Conservation (phyloP, 371 early-diverging fungal genomes). For the Lichtheimia ornata region DNA sequence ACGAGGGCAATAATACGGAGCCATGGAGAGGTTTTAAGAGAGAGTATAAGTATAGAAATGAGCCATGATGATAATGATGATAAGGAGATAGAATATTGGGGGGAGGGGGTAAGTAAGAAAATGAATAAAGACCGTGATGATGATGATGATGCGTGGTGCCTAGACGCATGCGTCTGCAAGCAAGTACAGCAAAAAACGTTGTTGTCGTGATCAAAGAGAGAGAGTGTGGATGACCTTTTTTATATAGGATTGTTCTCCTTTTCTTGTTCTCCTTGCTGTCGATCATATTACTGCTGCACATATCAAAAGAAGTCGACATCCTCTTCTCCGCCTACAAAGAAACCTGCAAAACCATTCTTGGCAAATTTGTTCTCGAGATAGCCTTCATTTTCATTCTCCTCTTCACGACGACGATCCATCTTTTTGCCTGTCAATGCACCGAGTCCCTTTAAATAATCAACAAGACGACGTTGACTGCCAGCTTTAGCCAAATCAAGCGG, state of each 20-base stretch:
- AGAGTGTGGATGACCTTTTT: too few species aligned
- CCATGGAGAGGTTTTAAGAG: constrained; percentile 8
- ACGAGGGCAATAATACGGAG: background rate
- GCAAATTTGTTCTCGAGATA: constrained; percentile 41
- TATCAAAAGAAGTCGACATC: background rate
- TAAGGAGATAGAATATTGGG: too few species aligned
- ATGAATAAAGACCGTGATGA: too few species aligned
- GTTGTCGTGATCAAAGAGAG: too few species aligned
- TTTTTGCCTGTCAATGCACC: constrained; percentile 45
- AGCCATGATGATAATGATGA: too few species aligned
- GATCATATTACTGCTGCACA: constrained; percentile 8
- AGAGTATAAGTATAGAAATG: too few species aligned
- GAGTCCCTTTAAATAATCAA: constrained; percentile 47
- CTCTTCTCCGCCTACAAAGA: background rate
- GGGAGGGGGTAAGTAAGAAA: too few species aligned
- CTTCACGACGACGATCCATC: constrained; percentile 46
- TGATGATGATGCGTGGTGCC: too few species aligned
- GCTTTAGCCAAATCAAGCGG: constrained; percentile 45
- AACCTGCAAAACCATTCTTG: constrained; percentile 34
- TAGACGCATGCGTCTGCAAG: too few species aligned
- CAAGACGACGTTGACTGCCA: constrained; percentile 35
- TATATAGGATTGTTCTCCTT: too few species aligned
- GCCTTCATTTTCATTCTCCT: constrained; percentile 26
- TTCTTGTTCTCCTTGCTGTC: too few species aligned
- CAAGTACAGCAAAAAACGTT: too few species aligned